A percentile compares a stretch with the other conserved stretches of the same genome.
phyloP scores from a whole-genome alignment of 495 filamentous ascomycete species.

The Penicillium bovifimosum region DNA sequence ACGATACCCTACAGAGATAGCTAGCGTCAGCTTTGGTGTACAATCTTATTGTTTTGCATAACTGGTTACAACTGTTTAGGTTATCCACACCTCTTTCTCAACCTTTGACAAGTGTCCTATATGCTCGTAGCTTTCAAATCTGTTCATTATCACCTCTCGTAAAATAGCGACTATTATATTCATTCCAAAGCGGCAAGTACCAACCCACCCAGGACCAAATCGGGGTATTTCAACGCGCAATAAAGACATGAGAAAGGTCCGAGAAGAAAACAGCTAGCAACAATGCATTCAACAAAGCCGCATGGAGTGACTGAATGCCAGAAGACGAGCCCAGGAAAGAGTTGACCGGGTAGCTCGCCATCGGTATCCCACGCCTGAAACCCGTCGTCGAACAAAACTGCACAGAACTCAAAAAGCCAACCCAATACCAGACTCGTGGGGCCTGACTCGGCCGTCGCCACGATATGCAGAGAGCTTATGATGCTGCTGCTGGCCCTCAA shows the following conservation, averaged over 20 bases:
- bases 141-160: not conserved
- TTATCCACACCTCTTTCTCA: too few species aligned
- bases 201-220: constrained; percentile 3
- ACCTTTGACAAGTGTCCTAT: too few species aligned
- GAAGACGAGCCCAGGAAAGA: not conserved
- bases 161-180: too few species aligned
- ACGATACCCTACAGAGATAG: constrained; percentile 6
- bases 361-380: not conserved
- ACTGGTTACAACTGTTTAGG: too few species aligned
- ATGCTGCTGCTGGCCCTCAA: constrained; percentile 23
- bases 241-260: not conserved
- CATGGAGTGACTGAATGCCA: not conserved
- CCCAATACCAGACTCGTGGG: constrained; percentile 29
- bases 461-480: constrained; percentile 11
- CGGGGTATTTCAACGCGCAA: constrained; percentile 12
- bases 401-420: constrained; percentile 30
- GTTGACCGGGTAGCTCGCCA: not conserved
- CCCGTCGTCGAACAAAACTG: not conserved
- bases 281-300: not conserved
- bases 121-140: too few species aligned
- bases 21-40: not conserved
- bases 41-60: not conserved
- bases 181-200: not conserved
- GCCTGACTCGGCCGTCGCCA: constrained; percentile 16
- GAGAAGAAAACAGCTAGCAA: not conserved